Conservation (phyloP, 345 rosid species). For the Melaleuca quinquenervia region DNA sequence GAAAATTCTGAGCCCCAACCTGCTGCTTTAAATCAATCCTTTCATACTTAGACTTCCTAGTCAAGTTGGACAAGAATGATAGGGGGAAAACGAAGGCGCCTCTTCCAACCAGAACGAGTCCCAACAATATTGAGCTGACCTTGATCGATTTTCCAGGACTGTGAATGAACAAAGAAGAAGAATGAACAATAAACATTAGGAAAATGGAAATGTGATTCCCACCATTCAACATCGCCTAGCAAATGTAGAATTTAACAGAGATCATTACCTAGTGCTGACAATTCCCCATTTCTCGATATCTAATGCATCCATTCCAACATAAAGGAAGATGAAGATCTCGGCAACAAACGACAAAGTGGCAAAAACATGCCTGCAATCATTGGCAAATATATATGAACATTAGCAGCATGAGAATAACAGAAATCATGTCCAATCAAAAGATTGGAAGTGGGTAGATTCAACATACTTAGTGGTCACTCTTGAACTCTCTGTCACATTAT, state of each 20-base stretch:
- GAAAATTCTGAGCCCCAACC: slow-evolving; percentile 1
- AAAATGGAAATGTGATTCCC: neutral
- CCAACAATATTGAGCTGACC: slow-evolving; percentile 28
- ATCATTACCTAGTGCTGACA: slow-evolving; percentile 25
- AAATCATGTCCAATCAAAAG: no score
- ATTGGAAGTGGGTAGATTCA: neutral
- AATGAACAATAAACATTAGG: neutral
- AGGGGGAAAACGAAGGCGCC: slow-evolving; percentile 44
- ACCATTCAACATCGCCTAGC: neutral
- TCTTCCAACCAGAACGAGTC: slow-evolving; percentile 29
- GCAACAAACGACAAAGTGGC: slow-evolving; percentile 38
- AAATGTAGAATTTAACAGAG: neutral
- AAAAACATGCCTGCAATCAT: slow-evolving; percentile 29
- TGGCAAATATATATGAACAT: neutral
- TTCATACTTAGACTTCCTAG: slow-evolving; percentile 15
- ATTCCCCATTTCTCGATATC: slow-evolving; percentile 43
- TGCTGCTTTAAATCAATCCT: slow-evolving; percentile 21
- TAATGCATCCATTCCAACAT: slow-evolving; percentile 46
- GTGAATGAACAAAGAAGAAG: neutral
- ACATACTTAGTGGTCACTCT: slow-evolving; percentile 39
- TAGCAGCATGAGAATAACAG: neutral
- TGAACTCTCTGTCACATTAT: slow-evolving; percentile 38
- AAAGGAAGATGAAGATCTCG: slow-evolving; percentile 42
- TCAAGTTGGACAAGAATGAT: slow-evolving; percentile 33
- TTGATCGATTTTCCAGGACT: slow-evolving; percentile 34